phyloP scores from a whole-genome alignment of 176 grass and related monocot species.

The Carex scoparia region DNA sequence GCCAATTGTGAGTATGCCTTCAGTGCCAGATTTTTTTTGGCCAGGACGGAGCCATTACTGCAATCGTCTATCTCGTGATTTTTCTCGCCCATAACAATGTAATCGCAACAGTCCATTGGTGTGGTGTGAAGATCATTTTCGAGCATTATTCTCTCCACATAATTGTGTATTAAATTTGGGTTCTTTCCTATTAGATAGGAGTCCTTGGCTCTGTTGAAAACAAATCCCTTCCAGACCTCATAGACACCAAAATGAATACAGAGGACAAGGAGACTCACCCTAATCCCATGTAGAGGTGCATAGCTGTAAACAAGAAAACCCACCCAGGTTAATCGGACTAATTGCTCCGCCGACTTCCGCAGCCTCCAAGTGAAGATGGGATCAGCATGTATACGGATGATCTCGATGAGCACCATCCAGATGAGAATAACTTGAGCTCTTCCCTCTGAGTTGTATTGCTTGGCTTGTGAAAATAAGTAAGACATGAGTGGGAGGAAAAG shows the following conservation, averaged over 20 bases:
- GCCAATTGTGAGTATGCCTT: not conserved
- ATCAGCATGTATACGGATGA: not conserved
- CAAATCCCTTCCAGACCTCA: not conserved
- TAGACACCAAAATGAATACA: not conserved
- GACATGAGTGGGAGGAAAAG: slow-evolving; percentile 24
- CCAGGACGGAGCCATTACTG: not conserved
- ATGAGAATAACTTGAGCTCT: slow-evolving; percentile 5
- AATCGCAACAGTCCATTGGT: not conserved
- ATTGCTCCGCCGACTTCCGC: not conserved
- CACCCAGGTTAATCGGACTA: not conserved
- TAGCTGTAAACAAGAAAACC: not conserved
- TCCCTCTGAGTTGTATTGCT: not conserved
- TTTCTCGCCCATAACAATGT: not conserved
- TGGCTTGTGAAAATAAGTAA: not conserved
- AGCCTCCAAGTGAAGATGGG: not conserved
- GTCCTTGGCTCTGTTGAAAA: not conserved
- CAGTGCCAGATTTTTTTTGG: not conserved
- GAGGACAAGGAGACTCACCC: not conserved
- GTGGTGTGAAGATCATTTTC: not conserved
- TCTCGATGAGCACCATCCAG: slow-evolving; percentile 31
- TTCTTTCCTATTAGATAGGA: not conserved
- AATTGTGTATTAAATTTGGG: not conserved
- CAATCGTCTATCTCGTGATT: not conserved
- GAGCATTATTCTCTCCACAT: not conserved
- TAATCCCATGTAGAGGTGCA: not conserved